phyloP scores from a whole-genome alignment of 2,329 filamentous ascomycete species.

The Leptographium procerum region DNA sequence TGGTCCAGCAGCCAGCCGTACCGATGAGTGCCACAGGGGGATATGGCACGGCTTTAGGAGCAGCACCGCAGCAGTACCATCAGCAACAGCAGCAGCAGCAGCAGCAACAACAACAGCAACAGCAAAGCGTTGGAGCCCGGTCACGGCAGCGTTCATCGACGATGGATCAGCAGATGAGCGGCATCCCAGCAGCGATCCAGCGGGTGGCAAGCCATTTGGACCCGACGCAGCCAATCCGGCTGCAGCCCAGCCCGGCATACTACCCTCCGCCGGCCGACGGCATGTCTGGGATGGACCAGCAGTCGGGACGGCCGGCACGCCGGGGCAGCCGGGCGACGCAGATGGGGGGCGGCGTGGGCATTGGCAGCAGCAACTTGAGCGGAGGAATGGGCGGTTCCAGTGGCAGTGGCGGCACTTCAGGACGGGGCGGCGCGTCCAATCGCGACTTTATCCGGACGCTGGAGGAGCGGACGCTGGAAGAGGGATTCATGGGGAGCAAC shows the following conservation, averaged over 20 bases:
- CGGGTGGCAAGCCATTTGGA: constrained; percentile 92
- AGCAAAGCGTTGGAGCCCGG: constrained; percentile 45
- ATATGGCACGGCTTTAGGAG: constrained; percentile 32
- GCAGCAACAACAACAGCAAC: constrained; percentile 50
- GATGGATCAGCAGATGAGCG: constrained; percentile 89
- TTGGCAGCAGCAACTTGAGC: constrained; percentile 2
- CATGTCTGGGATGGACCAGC: constrained; percentile 52
- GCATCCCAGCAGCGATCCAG: constrained; percentile 86
- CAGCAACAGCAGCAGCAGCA: constrained; percentile 51
- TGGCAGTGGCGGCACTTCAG: neutral
- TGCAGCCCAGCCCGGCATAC: constrained; percentile 94
- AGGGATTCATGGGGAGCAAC: constrained; percentile 68
- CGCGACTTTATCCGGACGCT: constrained; percentile 90
- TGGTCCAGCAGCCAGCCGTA: constrained; percentile 49
- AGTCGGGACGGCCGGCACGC: constrained; percentile 48
- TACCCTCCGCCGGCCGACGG: constrained; percentile 89
- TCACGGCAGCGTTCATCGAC: constrained; percentile 85
- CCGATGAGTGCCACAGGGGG: constrained; percentile 52
- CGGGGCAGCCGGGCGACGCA: constrained; percentile 63
- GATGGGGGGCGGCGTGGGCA: constrained; percentile 29
- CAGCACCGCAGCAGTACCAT: constrained; percentile 30
- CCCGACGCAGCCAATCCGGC: constrained; percentile 81
- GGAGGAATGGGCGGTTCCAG: constrained; percentile 15
- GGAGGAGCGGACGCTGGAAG: constrained; percentile 87
- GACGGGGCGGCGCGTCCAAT: constrained; percentile 30